A percentile compares a stretch with the other conserved stretches of the same genome.
Conservation (phyloP, 345 rosid species). For the Linum trigynum region DNA sequence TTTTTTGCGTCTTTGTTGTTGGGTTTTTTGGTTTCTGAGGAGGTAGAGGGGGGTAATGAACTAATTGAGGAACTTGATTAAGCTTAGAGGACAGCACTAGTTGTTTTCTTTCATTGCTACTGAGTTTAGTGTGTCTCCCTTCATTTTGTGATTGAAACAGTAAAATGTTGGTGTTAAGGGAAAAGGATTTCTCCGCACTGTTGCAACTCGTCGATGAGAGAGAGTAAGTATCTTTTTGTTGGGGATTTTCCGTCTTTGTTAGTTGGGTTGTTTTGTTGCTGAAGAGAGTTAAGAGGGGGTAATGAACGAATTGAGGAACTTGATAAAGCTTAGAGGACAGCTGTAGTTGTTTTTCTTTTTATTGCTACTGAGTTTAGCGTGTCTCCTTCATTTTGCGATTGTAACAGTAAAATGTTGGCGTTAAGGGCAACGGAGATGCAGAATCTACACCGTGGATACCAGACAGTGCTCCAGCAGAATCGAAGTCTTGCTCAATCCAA, state of each 20-base stretch:
- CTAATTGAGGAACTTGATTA: neutral
- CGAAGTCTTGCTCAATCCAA: conserved; percentile 55
- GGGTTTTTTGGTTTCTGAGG: neutral
- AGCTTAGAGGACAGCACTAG: too few species aligned
- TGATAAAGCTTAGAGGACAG: neutral
- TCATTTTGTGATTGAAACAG: conserved; percentile 27
- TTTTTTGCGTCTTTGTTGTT: neutral
- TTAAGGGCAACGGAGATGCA: conserved; percentile 42
- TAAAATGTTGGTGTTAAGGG: conserved; percentile 47
- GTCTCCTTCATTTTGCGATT: conserved; percentile 25
- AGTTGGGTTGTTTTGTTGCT: neutral
- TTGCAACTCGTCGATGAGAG: too few species aligned
- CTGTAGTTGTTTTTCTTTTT: neutral
- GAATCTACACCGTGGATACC: conserved; percentile 32
- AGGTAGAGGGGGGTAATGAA: neutral
- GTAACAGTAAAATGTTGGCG: conserved; percentile 42
- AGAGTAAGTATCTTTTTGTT: conserved; percentile 47
- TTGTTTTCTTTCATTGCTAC: neutral
- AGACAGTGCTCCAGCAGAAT: conserved; percentile 50
- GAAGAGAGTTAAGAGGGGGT: neutral
- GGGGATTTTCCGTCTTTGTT: neutral
- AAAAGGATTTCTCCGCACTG: conserved; percentile 13
- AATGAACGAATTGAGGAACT: neutral
- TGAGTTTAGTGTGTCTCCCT: conserved; percentile 9
- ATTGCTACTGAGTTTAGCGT: neutral